Percentiles rank a stretch among this genome's conserved stretches.
Conservation (phyloP, 2,329 filamentous ascomycete species). For the Sarocladium kiliense region DNA sequence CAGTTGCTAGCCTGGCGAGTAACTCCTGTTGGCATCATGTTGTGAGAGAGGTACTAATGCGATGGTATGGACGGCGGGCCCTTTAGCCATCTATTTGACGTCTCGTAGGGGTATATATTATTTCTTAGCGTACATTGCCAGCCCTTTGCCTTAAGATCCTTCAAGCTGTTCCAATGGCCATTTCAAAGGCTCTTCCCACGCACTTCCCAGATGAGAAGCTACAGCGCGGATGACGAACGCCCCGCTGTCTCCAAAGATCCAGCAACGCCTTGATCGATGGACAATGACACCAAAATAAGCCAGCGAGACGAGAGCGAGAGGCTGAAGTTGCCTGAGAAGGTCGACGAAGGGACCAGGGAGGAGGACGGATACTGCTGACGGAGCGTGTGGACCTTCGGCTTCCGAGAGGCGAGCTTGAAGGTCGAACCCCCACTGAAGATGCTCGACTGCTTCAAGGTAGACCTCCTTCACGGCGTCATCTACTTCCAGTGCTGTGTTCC, state of each 20-base stretch:
- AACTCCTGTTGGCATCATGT: too few species aligned
- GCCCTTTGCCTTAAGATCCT: not conserved
- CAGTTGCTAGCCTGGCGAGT: too few species aligned
- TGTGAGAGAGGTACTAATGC: too few species aligned
- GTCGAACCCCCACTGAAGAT: constrained; percentile 30
- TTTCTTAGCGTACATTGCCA: not conserved
- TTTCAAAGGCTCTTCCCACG: constrained; percentile 26
- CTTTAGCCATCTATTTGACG: not conserved
- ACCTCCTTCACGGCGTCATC: constrained; percentile 12
- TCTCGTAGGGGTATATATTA: not conserved
- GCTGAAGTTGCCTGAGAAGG: constrained; percentile 27
- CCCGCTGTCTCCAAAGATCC: constrained; percentile 32
- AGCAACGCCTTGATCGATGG: constrained; percentile 32
- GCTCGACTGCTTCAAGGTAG: constrained; percentile 23
- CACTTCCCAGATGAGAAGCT: constrained; percentile 24
- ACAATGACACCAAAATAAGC: constrained; percentile 45
- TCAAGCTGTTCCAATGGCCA: constrained; percentile 28
- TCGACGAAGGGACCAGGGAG: constrained; percentile 28
- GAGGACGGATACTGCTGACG: constrained; percentile 26
- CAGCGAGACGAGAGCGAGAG: constrained; percentile 40
- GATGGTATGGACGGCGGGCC: too few species aligned
- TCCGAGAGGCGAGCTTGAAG: constrained; percentile 20
- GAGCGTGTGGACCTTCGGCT: constrained; percentile 22
- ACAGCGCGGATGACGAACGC: constrained; percentile 25
- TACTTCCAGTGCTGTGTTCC: not conserved